phyloP scores from a whole-genome alignment of 1,139 yeast genomes.

The Blastobotrys apis region DNA sequence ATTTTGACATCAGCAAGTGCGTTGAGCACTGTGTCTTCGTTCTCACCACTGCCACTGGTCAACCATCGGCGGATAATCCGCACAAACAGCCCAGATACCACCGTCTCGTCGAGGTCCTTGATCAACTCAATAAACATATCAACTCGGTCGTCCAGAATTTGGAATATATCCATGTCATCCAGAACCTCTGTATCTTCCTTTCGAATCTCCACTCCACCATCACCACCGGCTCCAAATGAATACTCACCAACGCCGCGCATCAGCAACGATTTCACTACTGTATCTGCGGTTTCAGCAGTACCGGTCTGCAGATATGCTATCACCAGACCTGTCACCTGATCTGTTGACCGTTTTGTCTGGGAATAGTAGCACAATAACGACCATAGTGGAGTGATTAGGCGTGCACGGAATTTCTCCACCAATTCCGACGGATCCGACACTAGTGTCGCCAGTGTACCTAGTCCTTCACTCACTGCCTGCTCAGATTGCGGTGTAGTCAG shows the following conservation, averaged over 20 bases:
- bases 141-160: slow-evolving; percentile 51
- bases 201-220: slow-evolving; percentile 57
- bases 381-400: slow-evolving; percentile 53
- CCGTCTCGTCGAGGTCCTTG: slow-evolving; percentile 42
- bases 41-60: slow-evolving; percentile 22
- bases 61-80: slow-evolving; percentile 59
- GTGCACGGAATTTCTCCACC: slow-evolving; percentile 30
- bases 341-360: slow-evolving; percentile 32
- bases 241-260: slow-evolving; percentile 12
- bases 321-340: slow-evolving; percentile 34
- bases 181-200: not conserved
- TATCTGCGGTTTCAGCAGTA: not conserved
- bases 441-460: slow-evolving; percentile 63
- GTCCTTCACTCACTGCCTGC: slow-evolving; percentile 51
- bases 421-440: slow-evolving; percentile 43
- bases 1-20: slow-evolving; percentile 59
- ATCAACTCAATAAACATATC: slow-evolving; percentile 47
- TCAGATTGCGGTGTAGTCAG: slow-evolving; percentile 36
- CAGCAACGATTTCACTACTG: slow-evolving; percentile 6
- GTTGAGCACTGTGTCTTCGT: slow-evolving; percentile 42
- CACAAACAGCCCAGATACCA: slow-evolving; percentile 49
- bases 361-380: slow-evolving; percentile 51
- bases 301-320: slow-evolving; percentile 7
- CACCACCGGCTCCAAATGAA: slow-evolving; percentile 46
- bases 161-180: slow-evolving; percentile 18